Evolutionary conservation across 345 rosid species (phyloP), one percentile per base, ranked within the genome.

Genomic region (Durio zibethinus): DNA sequence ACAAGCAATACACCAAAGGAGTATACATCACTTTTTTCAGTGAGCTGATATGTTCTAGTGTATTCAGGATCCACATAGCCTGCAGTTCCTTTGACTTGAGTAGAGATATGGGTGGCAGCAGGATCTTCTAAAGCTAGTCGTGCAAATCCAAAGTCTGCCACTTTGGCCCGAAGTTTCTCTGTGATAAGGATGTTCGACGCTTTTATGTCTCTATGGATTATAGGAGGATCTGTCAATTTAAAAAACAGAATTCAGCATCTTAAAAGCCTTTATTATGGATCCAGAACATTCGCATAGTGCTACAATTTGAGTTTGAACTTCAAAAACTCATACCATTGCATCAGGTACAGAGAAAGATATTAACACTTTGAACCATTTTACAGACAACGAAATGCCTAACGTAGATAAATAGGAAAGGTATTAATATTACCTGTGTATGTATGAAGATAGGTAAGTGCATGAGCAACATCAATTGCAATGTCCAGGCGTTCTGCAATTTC

Each of bases 121-220:
- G 88, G 76, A 78, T 90, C 94, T 78, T 83, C 97, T 4, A 83
- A 29, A 31, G 81, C 85, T 77, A 87, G 78, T 62, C 97, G 85
- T 27, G 99, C 99, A 72, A 95, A 89, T 10, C 98, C 99, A 78
- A 95, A 95, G 78, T 95, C 99, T 18, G 97, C 85, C 56, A 95
- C 98, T 85, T 93, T 93, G 54, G 97, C 99, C 52, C 98, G 87
- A 31, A 90, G 89, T 70, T 92, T 95, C 77, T 92, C 91, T 0
- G 94, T 92, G 78, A 95, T 81, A 40, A 91, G 86, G 21, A 93
- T 87, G 77, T 95, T 95, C 47, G 98, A 78, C 73, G 97, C 81
- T 82, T 95, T 95, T 82, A 95, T 88, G 73, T 95, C 99, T 85
- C 99, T 87, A 78, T 95, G 99, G 78, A 95, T 95, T 53, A 95